Evolutionary conservation across 768 basidiomycete species (phyloP).

Genomic region (Filobasidium floriforme): DNA sequence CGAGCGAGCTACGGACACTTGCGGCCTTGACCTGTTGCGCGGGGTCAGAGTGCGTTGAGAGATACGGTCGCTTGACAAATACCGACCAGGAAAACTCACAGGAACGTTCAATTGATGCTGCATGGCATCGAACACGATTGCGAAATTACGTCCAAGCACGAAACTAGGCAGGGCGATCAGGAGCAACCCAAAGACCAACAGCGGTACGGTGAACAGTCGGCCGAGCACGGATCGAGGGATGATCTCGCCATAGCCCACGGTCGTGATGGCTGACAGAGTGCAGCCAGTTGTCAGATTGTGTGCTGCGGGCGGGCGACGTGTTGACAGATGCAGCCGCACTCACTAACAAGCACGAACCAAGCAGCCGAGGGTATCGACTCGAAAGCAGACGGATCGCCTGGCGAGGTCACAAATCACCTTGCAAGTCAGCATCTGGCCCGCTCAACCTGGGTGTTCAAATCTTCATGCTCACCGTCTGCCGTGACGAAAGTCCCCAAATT

Average conservation of each 20-base stretch:
- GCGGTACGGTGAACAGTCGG: conserved; percentile 71
- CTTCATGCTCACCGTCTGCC: conserved; percentile 69
- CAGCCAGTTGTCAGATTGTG: background rate
- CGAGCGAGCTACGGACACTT: background rate
- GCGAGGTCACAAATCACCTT: conserved; percentile 28
- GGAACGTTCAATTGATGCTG: conserved; percentile 28
- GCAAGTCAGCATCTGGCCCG: conserved; percentile 29
- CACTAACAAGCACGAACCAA: conserved; percentile 54
- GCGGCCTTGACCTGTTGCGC: background rate
- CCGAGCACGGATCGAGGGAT: conserved; percentile 83
- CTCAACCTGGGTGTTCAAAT: conserved; percentile 28
- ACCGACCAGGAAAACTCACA: conserved; percentile 20
- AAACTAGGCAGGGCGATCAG: conserved; percentile 86
- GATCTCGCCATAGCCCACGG: conserved; percentile 74
- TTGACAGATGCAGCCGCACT: background rate
- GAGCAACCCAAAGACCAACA: conserved; percentile 77
- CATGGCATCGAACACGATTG: conserved; percentile 82
- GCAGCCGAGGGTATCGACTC: conserved; percentile 66
- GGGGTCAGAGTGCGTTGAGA: background rate
- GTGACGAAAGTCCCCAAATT: conserved; percentile 72
- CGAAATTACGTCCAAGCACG: conserved; percentile 85
- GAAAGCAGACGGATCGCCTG: conserved; percentile 35
- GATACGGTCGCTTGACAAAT: background rate
- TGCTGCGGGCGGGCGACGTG: background rate
- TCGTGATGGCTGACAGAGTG: conserved; percentile 20